These are phyloP conservation scores for Mallotus nudiflorus DNA, from an alignment of 345 rosid species.

Conservation along the genomic window DNA sequence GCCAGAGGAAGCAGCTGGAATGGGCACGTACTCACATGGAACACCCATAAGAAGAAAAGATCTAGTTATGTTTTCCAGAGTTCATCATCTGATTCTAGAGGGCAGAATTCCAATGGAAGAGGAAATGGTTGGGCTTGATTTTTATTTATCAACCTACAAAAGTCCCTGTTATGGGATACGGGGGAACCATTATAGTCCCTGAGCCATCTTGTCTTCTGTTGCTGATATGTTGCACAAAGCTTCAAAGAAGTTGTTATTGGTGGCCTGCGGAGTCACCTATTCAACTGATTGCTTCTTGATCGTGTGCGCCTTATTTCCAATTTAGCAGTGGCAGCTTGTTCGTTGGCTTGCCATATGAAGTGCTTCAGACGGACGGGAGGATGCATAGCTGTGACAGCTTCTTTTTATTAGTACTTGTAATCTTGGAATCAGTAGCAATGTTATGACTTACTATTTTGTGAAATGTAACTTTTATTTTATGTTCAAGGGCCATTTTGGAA, in stretches of 20 bases:
- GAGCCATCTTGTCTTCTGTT: background rate
- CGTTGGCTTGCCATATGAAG: background rate
- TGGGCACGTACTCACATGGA: constrained; percentile 64
- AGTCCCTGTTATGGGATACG: background rate
- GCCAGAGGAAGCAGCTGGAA: constrained; percentile 37
- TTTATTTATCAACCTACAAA: background rate
- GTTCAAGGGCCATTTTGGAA: too few species aligned
- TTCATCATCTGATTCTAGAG: constrained; percentile 76
- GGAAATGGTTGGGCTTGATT: constrained; percentile 44
- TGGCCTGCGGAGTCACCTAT: background rate
- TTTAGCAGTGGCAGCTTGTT: background rate
- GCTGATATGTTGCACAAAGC: background rate
- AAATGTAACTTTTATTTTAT: background rate
- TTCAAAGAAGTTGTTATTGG: background rate
- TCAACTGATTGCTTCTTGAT: background rate
- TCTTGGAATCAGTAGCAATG: background rate
- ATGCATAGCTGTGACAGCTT: constrained; percentile 5
- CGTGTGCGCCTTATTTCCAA: background rate
- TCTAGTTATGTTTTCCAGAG: constrained; percentile 64
- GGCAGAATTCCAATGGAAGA: constrained; percentile 65
- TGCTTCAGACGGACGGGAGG: background rate
- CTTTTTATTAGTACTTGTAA: background rate
- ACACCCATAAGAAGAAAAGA: constrained; percentile 79
- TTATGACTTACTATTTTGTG: background rate
- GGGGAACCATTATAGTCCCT: background rate